Conservation (phyloP, 192 early-diverging fungal species). For the Coemansia sp. region DNA sequence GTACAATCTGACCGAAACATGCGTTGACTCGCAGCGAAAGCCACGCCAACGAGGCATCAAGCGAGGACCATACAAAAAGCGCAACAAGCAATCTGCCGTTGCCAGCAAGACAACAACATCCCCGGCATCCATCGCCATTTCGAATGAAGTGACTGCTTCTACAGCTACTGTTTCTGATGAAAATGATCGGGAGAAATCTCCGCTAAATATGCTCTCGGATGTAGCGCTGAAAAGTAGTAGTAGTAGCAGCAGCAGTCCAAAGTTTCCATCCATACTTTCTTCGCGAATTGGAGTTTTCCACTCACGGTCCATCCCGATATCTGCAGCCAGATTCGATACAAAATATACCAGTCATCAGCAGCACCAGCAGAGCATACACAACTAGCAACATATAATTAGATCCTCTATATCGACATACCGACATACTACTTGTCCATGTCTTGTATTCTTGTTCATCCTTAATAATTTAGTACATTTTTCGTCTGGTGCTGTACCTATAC, state of each 20-base stretch:
- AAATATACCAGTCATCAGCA: neutral
- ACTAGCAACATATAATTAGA: too few relatives aligned
- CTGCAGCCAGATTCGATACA: slow-evolving; percentile 1
- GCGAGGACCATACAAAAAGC: slow-evolving; percentile 78
- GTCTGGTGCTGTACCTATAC: too few relatives aligned
- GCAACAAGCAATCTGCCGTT: slow-evolving; percentile 18
- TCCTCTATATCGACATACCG: too few relatives aligned
- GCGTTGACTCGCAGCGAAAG: slow-evolving; percentile 77
- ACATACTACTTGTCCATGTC: neutral
- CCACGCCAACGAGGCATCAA: slow-evolving; percentile 82
- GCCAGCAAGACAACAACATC: neutral
- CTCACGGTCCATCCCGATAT: slow-evolving; percentile 1
- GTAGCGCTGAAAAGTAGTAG: slow-evolving; percentile 8
- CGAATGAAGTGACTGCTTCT: neutral
- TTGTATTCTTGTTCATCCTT: too few relatives aligned
- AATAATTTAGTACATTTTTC: too few relatives aligned
- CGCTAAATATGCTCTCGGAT: slow-evolving; percentile 22
- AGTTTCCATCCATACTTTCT: neutral
- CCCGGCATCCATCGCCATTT: neutral
- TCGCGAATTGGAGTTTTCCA: neutral
- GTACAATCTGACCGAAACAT: slow-evolving; percentile 66
- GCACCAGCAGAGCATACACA: slow-evolving; percentile 3
- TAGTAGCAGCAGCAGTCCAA: neutral
- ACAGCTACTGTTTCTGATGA: neutral
- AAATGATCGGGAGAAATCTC: neutral